A percentile compares a stretch with the other conserved stretches of the same genome.
These are phyloP conservation scores for Luffa acutangula DNA, from an alignment of 306 rosid species.

Conservation along the genomic window DNA sequence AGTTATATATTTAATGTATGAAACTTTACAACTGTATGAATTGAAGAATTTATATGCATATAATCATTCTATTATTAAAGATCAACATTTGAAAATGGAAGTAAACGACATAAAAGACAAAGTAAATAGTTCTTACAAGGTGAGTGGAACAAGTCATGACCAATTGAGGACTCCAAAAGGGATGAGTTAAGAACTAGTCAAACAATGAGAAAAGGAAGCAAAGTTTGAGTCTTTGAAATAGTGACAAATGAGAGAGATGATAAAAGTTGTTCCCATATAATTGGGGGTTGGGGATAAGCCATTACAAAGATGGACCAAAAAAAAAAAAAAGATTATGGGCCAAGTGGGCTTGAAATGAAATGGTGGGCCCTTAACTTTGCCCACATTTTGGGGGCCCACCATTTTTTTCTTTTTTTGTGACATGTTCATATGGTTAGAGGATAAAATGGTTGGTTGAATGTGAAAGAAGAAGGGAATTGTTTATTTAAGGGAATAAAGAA, in stretches of 20 bases:
- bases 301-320: background rate
- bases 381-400: slow-evolving; percentile 26
- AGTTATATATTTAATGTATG: too few relatives aligned
- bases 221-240: background rate
- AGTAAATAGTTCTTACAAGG: background rate
- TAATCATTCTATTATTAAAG: too few relatives aligned
- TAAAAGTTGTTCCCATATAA: slow-evolving; percentile 28
- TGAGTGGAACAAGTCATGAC: background rate
- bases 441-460: background rate
- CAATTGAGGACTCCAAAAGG: background rate
- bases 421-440: background rate
- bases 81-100: background rate
- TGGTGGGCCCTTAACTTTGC: slow-evolving; percentile 26
- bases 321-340: background rate
- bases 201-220: background rate
- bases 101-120: background rate
- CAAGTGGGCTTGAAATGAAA: slow-evolving; percentile 29
- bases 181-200: background rate
- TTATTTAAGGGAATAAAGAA: background rate
- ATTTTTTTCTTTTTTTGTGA: background rate
- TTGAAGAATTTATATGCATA: background rate
- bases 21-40: too few relatives aligned
- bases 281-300: slow-evolving; percentile 20
- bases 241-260: slow-evolving; percentile 1
- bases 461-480: background rate